phyloP scores from a whole-genome alignment of 2,329 filamentous ascomycete genomes.

The Penicillium sp. region DNA sequence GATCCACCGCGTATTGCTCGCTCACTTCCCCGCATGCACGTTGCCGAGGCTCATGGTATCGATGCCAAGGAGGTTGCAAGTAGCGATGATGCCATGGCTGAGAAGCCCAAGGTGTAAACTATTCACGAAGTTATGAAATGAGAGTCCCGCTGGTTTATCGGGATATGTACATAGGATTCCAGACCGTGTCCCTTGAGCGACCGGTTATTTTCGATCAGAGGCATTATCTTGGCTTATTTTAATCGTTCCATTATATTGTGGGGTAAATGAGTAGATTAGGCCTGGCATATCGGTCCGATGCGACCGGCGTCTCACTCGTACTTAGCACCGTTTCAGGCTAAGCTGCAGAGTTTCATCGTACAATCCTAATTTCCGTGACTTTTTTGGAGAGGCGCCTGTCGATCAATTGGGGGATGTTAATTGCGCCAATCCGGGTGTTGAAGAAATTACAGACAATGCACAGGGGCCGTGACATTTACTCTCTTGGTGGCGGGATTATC shows the following conservation, averaged over 20 bases:
- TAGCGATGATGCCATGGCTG: not conserved
- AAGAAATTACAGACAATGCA: not conserved
- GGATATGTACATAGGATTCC: not conserved
- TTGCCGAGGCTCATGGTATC: not conserved
- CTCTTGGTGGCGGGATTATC: not conserved
- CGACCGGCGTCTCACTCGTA: not conserved
- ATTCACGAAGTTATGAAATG: not conserved
- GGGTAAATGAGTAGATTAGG: not conserved
- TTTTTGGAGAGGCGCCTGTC: not conserved
- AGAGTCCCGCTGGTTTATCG: not conserved
- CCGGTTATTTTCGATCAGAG: not conserved
- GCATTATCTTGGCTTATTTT: not conserved
- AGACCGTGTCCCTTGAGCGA: not conserved
- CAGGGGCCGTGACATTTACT: not conserved
- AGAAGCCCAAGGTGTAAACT: not conserved
- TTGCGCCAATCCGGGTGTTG: not conserved
- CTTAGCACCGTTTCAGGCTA: slow-evolving; percentile 3
- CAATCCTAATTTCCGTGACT: not conserved
- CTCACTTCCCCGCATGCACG: not conserved
- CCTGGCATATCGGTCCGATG: not conserved
- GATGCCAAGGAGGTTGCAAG: not conserved
- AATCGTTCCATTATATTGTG: not conserved
- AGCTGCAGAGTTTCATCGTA: slow-evolving; percentile 3
- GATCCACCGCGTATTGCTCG: slow-evolving; percentile 27
- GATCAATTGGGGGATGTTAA: not conserved